Conservation (phyloP, 495 filamentous ascomycete genomes). For the Xylaria telfairii region DNA sequence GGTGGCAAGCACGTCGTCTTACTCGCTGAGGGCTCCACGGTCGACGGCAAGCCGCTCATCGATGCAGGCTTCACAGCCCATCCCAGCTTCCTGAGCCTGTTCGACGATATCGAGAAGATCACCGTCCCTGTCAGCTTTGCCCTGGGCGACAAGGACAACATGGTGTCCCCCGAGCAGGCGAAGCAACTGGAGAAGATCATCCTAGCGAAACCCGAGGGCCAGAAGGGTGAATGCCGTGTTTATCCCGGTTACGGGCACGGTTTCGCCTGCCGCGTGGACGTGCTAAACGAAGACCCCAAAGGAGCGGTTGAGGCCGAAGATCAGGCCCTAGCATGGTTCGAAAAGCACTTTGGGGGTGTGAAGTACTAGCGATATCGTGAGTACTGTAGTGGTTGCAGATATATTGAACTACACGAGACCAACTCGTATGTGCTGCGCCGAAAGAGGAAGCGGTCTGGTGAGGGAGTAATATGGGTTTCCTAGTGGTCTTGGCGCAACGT, state of each 20-base stretch:
- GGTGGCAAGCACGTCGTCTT: slow-evolving; percentile 34
- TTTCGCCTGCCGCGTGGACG: slow-evolving; percentile 32
- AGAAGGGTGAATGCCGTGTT: slow-evolving; percentile 28
- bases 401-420: not conserved
- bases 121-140: slow-evolving; percentile 33
- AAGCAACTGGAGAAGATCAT: slow-evolving; percentile 33
- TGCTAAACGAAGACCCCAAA: slow-evolving; percentile 21
- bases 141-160: slow-evolving; percentile 23
- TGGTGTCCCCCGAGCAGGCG: slow-evolving; percentile 19
- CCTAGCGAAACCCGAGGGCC: slow-evolving; percentile 20
- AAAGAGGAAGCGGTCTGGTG: not conserved
- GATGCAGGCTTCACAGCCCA: slow-evolving; percentile 35
- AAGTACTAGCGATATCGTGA: slow-evolving; percentile 4
- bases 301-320: slow-evolving; percentile 33
- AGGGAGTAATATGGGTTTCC: not conserved
- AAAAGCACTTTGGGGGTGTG: slow-evolving; percentile 16
- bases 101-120: slow-evolving; percentile 31
- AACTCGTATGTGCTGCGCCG: not conserved
- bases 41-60: slow-evolving; percentile 26
- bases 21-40: slow-evolving; percentile 23
- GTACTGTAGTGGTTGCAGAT: not conserved
- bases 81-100: slow-evolving; percentile 28
- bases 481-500: not conserved
- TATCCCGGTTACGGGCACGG: slow-evolving; percentile 33
- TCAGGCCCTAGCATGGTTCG: slow-evolving; percentile 32